Base-by-base conservation (phyloP, 75 land plant genomes). In the Picea sitchensis region DNA sequence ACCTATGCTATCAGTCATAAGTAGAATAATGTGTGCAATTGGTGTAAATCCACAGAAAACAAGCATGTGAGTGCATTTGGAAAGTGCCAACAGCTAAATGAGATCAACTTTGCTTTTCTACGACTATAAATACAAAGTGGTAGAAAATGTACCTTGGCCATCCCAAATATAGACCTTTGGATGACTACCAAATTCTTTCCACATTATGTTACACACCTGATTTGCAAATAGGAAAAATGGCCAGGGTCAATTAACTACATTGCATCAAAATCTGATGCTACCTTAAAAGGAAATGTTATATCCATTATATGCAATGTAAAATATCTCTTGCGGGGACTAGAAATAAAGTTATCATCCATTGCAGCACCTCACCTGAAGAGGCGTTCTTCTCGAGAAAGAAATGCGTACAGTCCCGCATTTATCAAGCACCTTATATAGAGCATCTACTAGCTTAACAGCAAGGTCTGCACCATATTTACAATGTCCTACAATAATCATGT, bases 391-490 rank as follows among this genome's bases (percentile, higher is more conserved):
- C 12, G 98, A 91, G 81, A 95, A 98, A 38, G 96, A 92, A 56
- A 98, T 90, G 78, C 99, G 93, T 18, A 93, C 87, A 81, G 89
- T 98, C 74, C 99, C 99, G 86, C 99, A 98, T 69, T 86, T 90
- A 31, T 67, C 71, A 60, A 95, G 88, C 30, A 95, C 96, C 76
- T 80, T 85, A 31, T 84, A 87, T 75, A 98, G 65, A 18, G 82
- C 82, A 69, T 78, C 56, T 26, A 85, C 82, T 56, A 98, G 83
- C 71, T 98, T 90, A 68, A 83, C 83, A 58, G 99, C 99, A 78
- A 98, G 88, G 34, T 98, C 99, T 18, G 87, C 82, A 69, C 99
- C 94, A 85, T 95, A 98, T 62, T 82, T 79, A 79, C 98, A 95
- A 78, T 88, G 80, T 26, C 88, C 99, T 98, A 80, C 21, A 21